These are phyloP conservation scores for Jaminaea rosea DNA, from an alignment of 1,284 basidiomycete genomes.

Conservation along the genomic window DNA sequence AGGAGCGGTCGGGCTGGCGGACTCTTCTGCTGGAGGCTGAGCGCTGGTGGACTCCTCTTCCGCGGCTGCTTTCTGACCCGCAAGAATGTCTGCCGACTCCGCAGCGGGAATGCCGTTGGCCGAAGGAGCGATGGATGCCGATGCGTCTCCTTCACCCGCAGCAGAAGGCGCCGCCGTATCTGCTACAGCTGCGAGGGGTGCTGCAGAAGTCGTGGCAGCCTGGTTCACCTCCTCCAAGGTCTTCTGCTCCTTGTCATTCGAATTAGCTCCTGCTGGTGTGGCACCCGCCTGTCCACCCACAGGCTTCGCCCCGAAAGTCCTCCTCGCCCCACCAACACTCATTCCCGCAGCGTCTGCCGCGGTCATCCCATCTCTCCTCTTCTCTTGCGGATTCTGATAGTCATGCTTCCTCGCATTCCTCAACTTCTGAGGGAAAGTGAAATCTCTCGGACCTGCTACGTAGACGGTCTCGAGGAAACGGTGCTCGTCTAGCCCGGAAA, in stretches of 20 bases:
- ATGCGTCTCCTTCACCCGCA: background rate
- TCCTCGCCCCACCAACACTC: conserved; percentile 24
- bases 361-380: conserved; percentile 19
- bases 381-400: conserved; percentile 42
- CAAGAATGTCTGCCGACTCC: background rate
- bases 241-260: background rate
- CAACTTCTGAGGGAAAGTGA: conserved; percentile 29
- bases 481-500: conserved; percentile 24
- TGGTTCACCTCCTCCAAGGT: background rate
- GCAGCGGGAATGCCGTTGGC: conserved; percentile 1
- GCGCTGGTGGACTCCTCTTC: conserved; percentile 4
- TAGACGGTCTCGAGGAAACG: conserved; percentile 38
- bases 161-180: background rate
- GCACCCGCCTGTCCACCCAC: background rate
- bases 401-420: conserved; percentile 38
- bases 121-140: conserved; percentile 4
- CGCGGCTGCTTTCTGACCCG: conserved; percentile 2
- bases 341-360: conserved; percentile 35
- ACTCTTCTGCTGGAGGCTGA: background rate
- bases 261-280: background rate
- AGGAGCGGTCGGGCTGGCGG: background rate
- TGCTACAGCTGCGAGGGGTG: background rate
- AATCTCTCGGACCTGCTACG: conserved; percentile 20
- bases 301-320: conserved; percentile 27
- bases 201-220: background rate